phyloP scores from a whole-genome alignment of 352 stramenopile species.

The Phytopythium mirpurense region DNA sequence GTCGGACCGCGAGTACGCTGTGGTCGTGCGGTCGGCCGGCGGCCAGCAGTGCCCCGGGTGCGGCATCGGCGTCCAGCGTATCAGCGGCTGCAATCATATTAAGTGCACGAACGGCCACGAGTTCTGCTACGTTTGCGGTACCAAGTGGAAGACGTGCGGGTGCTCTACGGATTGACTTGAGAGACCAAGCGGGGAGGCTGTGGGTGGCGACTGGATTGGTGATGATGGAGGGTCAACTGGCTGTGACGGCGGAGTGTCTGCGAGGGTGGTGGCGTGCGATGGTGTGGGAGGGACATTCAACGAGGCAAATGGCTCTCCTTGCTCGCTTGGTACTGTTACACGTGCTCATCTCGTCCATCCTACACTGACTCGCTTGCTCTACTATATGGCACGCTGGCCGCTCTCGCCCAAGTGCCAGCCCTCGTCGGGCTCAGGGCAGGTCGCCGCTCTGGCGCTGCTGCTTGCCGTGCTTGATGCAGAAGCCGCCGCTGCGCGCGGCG shows the following conservation, averaged over 20 bases:
- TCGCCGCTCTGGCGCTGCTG: slow-evolving; percentile 19
- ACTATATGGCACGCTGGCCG: too few relatives aligned
- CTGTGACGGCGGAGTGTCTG: too few relatives aligned
- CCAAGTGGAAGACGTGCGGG: slow-evolving; percentile 34
- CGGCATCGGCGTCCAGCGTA: slow-evolving; percentile 54
- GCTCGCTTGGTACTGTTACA: too few relatives aligned
- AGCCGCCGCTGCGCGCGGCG: slow-evolving; percentile 70
- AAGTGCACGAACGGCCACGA: slow-evolving; percentile 48
- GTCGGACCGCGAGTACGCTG: slow-evolving; percentile 59
- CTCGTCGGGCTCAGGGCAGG: too few relatives aligned
- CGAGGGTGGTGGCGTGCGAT: neutral
- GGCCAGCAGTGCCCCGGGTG: slow-evolving; percentile 64
- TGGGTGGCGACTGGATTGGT: too few relatives aligned
- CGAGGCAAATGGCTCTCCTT: too few relatives aligned
- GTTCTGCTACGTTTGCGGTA: slow-evolving; percentile 52
- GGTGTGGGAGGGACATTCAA: too few relatives aligned
- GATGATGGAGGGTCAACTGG: too few relatives aligned
- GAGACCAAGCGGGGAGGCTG: too few relatives aligned
- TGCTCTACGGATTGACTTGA: slow-evolving; percentile 15
- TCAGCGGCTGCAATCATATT: slow-evolving; percentile 52
- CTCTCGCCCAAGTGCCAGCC: too few relatives aligned
- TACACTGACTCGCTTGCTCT: neutral
- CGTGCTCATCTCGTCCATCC: too few relatives aligned
- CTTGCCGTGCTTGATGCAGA: slow-evolving; percentile 84
- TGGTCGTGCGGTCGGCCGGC: slow-evolving; percentile 21